Base-by-base conservation (phyloP, 2,329 filamentous ascomycete genomes). In the Cladophialophora carrionii region DNA sequence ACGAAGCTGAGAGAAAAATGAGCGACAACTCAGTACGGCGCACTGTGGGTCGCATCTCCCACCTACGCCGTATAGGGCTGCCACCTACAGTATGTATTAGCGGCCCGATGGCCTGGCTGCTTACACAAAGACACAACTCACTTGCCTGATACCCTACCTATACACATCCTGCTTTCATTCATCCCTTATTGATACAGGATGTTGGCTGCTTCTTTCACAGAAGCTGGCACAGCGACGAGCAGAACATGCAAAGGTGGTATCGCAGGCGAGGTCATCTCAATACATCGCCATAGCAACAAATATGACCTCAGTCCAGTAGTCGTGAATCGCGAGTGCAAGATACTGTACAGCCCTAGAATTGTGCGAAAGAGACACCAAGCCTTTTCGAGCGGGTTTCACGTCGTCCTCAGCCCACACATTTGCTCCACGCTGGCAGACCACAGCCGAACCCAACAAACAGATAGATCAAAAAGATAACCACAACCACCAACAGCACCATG, bases 401-500 rank as follows among this genome's bases (percentile, higher is more conserved):
- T 22, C 4, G 17, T 24, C 14, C 48, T 68, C 60, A 68, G 3
- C 79, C 77, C 65, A 80, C 73, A 71, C 79, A 81, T 61, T 72
- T 78, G 20, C 77, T 74, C 79, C 79, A 81, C 48, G 75, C 85
- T 61, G 89, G 89, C 67, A 91, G 74, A 6, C 89, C 89, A 75
- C 89, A 91, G 4, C 87, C 88, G 77, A 90, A 88, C 0, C 89
- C 89, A 24, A 91, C 83, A 71, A 91, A 87, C 12, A 91, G 73
- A 74, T 91, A 91, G 3, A 90, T 73, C 77, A 91, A 78, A 73
- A 91, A 90, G 8, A 91, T 76, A 24, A 83, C 74, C 32, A 84
- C 82, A 34, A 95, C 78, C 1, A 93, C 91, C 52, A 97, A 74
- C 72, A 99, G 78, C 6, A 86, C 88, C 92, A 98, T 96, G 71